phyloP scores from a whole-genome alignment of 371 early-diverging fungal genomes.

The Rhizomucor miehei region DNA sequence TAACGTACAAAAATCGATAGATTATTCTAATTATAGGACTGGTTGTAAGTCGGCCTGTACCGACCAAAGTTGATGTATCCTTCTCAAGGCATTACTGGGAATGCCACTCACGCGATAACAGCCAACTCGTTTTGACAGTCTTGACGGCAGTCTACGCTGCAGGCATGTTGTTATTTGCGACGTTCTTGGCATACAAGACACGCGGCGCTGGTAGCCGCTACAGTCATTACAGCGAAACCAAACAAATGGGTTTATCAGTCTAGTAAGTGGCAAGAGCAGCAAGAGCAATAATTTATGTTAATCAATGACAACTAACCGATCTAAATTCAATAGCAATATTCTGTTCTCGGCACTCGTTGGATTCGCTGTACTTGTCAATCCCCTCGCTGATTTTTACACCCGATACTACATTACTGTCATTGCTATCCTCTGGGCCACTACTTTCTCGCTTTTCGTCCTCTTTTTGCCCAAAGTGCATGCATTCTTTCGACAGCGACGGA shows the following conservation, averaged over 20 bases:
- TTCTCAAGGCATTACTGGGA: conserved; percentile 48
- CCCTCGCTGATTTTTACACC: conserved; percentile 50
- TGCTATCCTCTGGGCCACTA: conserved; percentile 53
- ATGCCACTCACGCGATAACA: conserved; percentile 25
- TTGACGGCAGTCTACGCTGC: conserved; percentile 38
- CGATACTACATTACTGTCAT: conserved; percentile 52
- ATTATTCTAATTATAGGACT: conserved; percentile 41
- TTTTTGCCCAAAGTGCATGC: conserved; percentile 57
- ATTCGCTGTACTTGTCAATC: conserved; percentile 49
- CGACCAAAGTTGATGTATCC: conserved; percentile 32
- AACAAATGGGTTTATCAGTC: conserved; percentile 59
- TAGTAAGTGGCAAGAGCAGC: conserved; percentile 47
- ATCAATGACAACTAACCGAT: no score
- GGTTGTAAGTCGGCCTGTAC: conserved; percentile 31
- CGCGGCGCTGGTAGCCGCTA: conserved; percentile 49
- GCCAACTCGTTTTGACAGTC: conserved; percentile 21
- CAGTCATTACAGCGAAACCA: conserved; percentile 57
- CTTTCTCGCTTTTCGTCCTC: conserved; percentile 50
- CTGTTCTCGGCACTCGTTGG: conserved; percentile 52
- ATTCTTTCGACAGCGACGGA: conserved; percentile 20
- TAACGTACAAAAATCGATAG: conserved; percentile 13
- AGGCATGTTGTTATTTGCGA: conserved; percentile 45
- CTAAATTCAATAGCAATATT: conserved; percentile 50
- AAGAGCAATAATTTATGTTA: no score
- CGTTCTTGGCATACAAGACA: conserved; percentile 58